These are phyloP conservation scores for Seiridium cupressi DNA, from an alignment of 2,329 filamentous ascomycete genomes.

Conservation along the genomic window DNA sequence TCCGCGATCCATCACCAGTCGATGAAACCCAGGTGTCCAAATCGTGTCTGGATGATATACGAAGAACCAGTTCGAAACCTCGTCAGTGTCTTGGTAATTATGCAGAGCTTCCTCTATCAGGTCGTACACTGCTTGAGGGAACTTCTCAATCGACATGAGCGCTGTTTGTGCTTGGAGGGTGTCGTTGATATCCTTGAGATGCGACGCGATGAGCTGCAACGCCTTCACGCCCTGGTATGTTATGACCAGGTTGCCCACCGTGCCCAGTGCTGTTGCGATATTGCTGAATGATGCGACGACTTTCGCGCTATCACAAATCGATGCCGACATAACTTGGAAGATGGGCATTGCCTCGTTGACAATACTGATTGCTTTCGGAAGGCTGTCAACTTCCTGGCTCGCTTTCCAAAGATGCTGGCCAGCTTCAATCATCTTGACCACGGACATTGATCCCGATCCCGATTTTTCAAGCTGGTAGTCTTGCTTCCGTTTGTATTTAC, in stretches of 20 bases:
- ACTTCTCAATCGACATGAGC: slow-evolving; percentile 33
- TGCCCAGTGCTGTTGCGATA: slow-evolving; percentile 27
- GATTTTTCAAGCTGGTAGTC: neutral
- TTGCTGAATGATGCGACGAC: slow-evolving; percentile 29
- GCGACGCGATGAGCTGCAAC: slow-evolving; percentile 31
- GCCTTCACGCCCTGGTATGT: slow-evolving; percentile 34
- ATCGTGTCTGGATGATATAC: slow-evolving; percentile 39
- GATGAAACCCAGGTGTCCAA: slow-evolving; percentile 39
- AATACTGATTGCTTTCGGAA: neutral
- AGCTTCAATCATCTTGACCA: slow-evolving; percentile 3
- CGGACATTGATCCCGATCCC: neutral
- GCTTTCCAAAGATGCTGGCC: neutral
- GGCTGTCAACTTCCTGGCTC: neutral
- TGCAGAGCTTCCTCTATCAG: slow-evolving; percentile 34
- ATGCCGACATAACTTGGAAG: slow-evolving; percentile 33
- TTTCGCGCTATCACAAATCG: slow-evolving; percentile 29
- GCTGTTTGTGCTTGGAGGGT: slow-evolving; percentile 33
- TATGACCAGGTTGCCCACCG: slow-evolving; percentile 31
- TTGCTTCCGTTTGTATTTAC: too few species aligned
- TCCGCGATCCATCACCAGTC: slow-evolving; percentile 31
- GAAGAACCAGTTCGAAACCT: slow-evolving; percentile 35
- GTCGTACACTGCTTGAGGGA: slow-evolving; percentile 33
- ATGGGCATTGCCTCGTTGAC: slow-evolving; percentile 20
- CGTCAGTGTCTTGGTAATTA: slow-evolving; percentile 27
- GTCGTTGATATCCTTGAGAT: slow-evolving; percentile 30